Evolutionary conservation across 495 filamentous ascomycete species (phyloP), one percentile per base, ranked within the genome.

Genomic region (Usnea hakonensis): DNA sequence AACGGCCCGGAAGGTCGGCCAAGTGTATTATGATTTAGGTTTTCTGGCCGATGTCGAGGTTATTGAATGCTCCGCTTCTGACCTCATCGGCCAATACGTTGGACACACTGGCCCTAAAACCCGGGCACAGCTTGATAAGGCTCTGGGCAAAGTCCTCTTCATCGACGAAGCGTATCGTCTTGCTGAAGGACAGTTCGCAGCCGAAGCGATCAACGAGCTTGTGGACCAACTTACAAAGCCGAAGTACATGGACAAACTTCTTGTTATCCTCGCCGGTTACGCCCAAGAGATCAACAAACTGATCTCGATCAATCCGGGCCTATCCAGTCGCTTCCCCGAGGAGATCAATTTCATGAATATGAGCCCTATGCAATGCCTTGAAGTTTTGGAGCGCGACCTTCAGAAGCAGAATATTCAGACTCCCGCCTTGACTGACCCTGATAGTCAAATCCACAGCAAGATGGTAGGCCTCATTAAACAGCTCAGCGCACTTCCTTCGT

Each of bases 241-340:
- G 2, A 74, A 73, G 32, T 94, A 83, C 66, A 65, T 69, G 9
- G 76, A 80, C 53, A 90, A 87, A 62, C 69, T 94, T 2, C 77
- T 94, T 46, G 78, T 88, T 19, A 89, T 94, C 48, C 76, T 92
- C 0, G 89, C 90, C 0, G 89, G 89, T 2, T 91, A 92, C 62
- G 81, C 84, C 36, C 61, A 74, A 1, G 85, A 90, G 37, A 91
- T 92, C 65, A 85, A 91, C 67, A 74, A 78, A 0, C 78, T 94
- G 2, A 83, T 92, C 81, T 59, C 70, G 2, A 68, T 73, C 13
- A 83, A 84, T 53, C 71, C 73, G 0, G 81, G 81, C 3, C 66
- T 85, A 9, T 74, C 75, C 1, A 81, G 81, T 63, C 77, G 80
- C 8, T 84, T 84, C 70, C 70, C 80, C 0, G 79, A 81, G 17